Evolutionary conservation across 2,329 filamentous ascomycete genomes (phyloP).

Genomic region (Aureobasidium leucospermi): DNA sequence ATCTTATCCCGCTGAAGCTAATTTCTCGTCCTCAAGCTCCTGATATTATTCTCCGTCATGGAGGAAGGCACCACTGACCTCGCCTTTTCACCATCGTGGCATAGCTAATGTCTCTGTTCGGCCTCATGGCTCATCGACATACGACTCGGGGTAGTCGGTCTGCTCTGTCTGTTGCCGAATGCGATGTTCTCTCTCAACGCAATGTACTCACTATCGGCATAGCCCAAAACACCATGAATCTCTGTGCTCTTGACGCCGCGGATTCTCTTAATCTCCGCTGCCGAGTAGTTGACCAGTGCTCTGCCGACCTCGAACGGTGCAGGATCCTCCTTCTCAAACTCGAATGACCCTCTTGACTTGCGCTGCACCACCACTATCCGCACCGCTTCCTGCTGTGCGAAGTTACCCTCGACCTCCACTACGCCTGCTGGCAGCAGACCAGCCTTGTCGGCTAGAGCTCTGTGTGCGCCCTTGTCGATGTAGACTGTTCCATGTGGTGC

Average conservation of each 20-base stretch:
- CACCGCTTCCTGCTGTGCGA: conserved; percentile 88
- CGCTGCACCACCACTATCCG: conserved; percentile 72
- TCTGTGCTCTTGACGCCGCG: conserved; percentile 76
- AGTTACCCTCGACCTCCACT: conserved; percentile 77
- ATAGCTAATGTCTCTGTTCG: background rate
- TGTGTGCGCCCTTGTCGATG: conserved; percentile 84
- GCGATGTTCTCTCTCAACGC: conserved; percentile 83
- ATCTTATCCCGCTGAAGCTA: too few species aligned
- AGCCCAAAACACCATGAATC: conserved; percentile 74
- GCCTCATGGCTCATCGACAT: conserved; percentile 10
- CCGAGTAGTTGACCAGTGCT: conserved; percentile 88
- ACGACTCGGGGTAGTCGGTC: conserved; percentile 13
- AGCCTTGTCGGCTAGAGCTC: conserved; percentile 73
- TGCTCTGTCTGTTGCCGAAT: conserved; percentile 46
- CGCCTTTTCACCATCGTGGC: background rate
- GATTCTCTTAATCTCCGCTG: conserved; percentile 73
- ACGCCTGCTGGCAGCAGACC: conserved; percentile 87
- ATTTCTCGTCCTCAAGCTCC: too few species aligned
- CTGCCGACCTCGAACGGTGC: conserved; percentile 67
- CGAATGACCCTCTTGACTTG: background rate
- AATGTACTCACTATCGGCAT: conserved; percentile 91
- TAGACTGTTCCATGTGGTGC: conserved; percentile 84
- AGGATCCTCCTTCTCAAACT: conserved; percentile 43
- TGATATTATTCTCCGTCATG: background rate
- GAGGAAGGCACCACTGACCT: background rate